Evolutionary conservation across 257 asterid species (phyloP).

Genomic region (Solanum sitiens): DNA sequence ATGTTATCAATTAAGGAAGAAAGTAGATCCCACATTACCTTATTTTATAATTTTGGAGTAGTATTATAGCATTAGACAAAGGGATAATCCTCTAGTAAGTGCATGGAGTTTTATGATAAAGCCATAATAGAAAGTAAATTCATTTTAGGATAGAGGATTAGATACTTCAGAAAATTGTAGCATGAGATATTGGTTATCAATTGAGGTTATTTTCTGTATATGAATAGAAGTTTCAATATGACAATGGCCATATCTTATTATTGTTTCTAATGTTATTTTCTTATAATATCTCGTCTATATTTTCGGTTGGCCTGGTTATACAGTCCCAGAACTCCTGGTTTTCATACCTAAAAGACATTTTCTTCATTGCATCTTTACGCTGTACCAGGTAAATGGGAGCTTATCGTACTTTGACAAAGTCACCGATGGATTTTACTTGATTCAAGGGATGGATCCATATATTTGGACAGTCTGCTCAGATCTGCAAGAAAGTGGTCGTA

Average conservation of each 20-base stretch:
- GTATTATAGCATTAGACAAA: not conserved
- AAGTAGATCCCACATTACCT: not conserved
- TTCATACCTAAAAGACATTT: not conserved
- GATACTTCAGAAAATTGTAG: not conserved
- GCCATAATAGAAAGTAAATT: not conserved
- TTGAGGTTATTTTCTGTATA: not conserved
- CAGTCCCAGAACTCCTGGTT: not conserved
- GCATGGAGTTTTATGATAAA: not conserved
- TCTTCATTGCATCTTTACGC: not conserved
- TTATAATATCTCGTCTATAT: not conserved
- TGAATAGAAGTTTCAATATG: not conserved
- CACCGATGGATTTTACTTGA: constrained; percentile 73
- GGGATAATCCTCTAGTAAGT: not conserved
- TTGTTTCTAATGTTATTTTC: not conserved
- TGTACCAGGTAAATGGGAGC: constrained; percentile 77
- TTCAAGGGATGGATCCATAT: constrained; percentile 92
- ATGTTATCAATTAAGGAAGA: not conserved
- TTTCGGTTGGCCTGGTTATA: not conserved
- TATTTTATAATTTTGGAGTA: not conserved
- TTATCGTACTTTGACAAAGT: constrained; percentile 72
- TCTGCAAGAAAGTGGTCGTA: constrained; percentile 73
- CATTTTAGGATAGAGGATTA: not conserved
- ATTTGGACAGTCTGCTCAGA: constrained; percentile 85
- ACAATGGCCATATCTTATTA: not conserved
- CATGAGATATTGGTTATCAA: not conserved